These are phyloP conservation scores for Trichoderma afroharzianum DNA, from an alignment of 2,329 filamentous ascomycete genomes.

Conservation along the genomic window DNA sequence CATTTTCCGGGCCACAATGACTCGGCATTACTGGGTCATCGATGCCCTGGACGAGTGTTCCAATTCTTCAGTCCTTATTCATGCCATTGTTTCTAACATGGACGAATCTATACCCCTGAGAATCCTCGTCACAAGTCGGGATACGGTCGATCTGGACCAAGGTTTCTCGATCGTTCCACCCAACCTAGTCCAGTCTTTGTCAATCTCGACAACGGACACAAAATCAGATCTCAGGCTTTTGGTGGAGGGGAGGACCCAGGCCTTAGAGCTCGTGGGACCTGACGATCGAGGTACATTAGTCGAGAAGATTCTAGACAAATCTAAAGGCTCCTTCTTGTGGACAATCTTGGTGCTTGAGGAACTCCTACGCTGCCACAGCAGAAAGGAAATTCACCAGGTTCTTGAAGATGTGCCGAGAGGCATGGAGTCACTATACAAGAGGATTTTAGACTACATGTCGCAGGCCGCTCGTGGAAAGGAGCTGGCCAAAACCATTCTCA, in stretches of 20 bases:
- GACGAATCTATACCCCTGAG: slow-evolving; percentile 18
- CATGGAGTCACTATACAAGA: slow-evolving; percentile 35
- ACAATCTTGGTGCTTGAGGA: slow-evolving; percentile 32
- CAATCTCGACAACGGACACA: too few species aligned
- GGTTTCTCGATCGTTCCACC: background rate
- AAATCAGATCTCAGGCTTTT: too few species aligned
- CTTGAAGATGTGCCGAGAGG: slow-evolving; percentile 32
- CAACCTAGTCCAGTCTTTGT: background rate
- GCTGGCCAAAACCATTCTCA: slow-evolving; percentile 35
- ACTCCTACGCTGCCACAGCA: slow-evolving; percentile 27
- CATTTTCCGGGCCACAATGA: background rate
- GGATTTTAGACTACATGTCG: slow-evolving; percentile 32
- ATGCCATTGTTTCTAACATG: slow-evolving; percentile 23
- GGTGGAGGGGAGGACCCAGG: too few species aligned
- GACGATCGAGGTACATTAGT: slow-evolving; percentile 25
- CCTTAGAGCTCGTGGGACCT: background rate
- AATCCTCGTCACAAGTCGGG: slow-evolving; percentile 26
- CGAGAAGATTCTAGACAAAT: slow-evolving; percentile 33
- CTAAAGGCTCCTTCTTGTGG: slow-evolving; percentile 37
- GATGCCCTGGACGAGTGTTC: slow-evolving; percentile 35
- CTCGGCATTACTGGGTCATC: slow-evolving; percentile 30
- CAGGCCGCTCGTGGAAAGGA: slow-evolving; percentile 25
- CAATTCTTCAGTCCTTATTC: slow-evolving; percentile 21
- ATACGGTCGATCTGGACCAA: background rate
- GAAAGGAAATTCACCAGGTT: slow-evolving; percentile 28